Evolutionary conservation across 176 grass and related monocot genomes (phyloP).

Genomic region (Bonia amplexicaulis): DNA sequence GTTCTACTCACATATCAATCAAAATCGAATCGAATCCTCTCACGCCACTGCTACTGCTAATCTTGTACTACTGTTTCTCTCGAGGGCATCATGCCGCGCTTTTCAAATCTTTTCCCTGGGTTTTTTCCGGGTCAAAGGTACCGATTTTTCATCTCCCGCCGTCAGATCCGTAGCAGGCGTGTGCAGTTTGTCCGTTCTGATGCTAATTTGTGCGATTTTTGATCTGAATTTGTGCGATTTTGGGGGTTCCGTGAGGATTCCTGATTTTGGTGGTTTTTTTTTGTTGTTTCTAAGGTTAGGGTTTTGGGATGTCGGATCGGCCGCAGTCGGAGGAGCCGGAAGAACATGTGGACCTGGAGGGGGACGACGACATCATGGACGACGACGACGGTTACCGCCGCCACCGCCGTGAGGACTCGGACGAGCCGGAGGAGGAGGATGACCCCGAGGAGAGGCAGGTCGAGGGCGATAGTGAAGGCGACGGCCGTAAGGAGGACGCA

Average conservation of each 20-base stretch:
- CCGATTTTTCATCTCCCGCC: not conserved
- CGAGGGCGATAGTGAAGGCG: not conserved
- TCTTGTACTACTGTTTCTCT: slow-evolving; percentile 28
- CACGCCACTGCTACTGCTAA: not conserved
- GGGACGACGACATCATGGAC: slow-evolving; percentile 86
- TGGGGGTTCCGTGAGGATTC: not conserved
- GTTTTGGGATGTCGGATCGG: slow-evolving; percentile 42
- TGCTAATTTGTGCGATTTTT: not conserved
- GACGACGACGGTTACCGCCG: slow-evolving; percentile 62
- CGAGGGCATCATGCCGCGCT: slow-evolving; percentile 27
- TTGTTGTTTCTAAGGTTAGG: slow-evolving; percentile 22
- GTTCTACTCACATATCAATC: not conserved
- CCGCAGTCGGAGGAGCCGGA: slow-evolving; percentile 73
- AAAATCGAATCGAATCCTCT: slow-evolving; percentile 31
- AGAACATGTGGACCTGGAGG: slow-evolving; percentile 95
- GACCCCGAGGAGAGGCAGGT: slow-evolving; percentile 20
- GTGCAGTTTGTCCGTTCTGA: not conserved
- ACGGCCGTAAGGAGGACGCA: slow-evolving; percentile 9
- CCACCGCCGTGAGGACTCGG: slow-evolving; percentile 40
- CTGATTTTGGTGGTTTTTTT: not conserved
- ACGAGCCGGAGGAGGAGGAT: slow-evolving; percentile 55
- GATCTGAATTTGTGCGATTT: not conserved
- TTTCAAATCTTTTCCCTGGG: slow-evolving; percentile 32
- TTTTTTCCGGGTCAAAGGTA: slow-evolving; percentile 51
- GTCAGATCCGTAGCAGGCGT: slow-evolving; percentile 18